A percentile compares a stretch with the other conserved stretches of the same genome.
Evolutionary conservation across 2,329 filamentous ascomycete species (phyloP).

Genomic region (Aspergillus bombycis): DNA sequence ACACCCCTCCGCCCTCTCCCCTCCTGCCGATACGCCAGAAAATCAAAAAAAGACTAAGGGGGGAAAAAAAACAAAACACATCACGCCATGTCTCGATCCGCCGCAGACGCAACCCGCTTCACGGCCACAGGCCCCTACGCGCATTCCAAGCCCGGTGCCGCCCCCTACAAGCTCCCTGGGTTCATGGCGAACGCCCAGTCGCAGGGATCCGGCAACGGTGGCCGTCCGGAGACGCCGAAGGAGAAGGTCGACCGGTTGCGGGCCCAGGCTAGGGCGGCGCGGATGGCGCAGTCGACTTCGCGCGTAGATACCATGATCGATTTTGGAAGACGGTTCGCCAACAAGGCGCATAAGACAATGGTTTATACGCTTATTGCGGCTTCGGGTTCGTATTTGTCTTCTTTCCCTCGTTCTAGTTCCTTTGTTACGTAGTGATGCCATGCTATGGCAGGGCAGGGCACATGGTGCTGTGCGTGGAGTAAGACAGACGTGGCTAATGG

Average conservation of each 20-base stretch:
- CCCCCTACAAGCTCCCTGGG: constrained; percentile 37
- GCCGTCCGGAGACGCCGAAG: constrained; percentile 63
- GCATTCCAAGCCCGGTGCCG: constrained; percentile 42
- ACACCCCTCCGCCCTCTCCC: background rate
- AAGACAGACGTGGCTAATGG: constrained; percentile 8
- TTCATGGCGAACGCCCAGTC: constrained; percentile 24
- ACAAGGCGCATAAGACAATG: constrained; percentile 63
- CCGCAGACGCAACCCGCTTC: constrained; percentile 54
- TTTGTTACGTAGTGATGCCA: background rate
- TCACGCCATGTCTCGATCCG: constrained; percentile 49
- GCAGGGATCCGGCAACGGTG: constrained; percentile 29
- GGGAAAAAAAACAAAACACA: background rate
- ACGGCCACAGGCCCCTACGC: constrained; percentile 55
- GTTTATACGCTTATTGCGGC: constrained; percentile 63
- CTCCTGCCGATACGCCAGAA: background rate
- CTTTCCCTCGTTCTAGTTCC: background rate
- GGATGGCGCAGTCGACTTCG: constrained; percentile 61
- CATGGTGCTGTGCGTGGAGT: background rate
- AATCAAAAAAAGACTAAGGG: background rate
- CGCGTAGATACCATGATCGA: constrained; percentile 58
- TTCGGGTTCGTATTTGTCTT: constrained; percentile 53
- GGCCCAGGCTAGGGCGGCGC: constrained; percentile 68
- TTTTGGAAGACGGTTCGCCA: constrained; percentile 59
- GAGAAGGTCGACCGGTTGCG: constrained; percentile 71
- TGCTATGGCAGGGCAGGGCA: background rate